Evolutionary conservation across 441 rosid genomes (phyloP), one percentile per base, ranked within the genome.

Genomic region (Eruca vesicaria): DNA sequence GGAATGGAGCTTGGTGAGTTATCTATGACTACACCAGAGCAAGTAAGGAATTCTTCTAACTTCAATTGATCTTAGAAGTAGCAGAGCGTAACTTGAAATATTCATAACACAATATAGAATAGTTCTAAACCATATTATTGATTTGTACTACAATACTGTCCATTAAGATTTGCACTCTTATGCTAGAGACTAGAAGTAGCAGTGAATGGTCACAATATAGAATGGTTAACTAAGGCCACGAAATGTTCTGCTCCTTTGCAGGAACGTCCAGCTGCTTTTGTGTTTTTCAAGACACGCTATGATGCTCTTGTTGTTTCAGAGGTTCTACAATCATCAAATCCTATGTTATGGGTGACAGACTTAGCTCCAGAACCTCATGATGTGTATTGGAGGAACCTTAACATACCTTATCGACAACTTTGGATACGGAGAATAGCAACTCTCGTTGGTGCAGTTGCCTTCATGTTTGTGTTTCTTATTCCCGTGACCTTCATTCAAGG

Each of bases 361-460:
- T 76, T 83, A 74, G 99, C 99, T 61, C 99, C 99, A 29, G 98
- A 93, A 68, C 98, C 98, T 63, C 88, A 79, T 68, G 99, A 93
- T 84, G 89, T 96, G 75, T 85, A 85, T 63, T 96, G 99, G 99
- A 84, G 87, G 83, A 96, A 90, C 82, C 93, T 96, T 64, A 85
- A 84, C 67, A 84, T 96, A 75, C 97, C 97, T n/a, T 93, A 84
- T 75, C 84, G 81, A 81, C 98, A 89, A 81, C 88, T 96, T 68
- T 96, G 99, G 99, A 76, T 96, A 66, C 92, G 99, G 29, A 90
- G 77, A 77, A 76, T 93, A 72, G 87, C 94, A 66, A 85, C 81
- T 7, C 80, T 87, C 72, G 65, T 91, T 28, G 91, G 93, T 65
- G 81, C 97, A 57, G 74, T 86, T 63, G 90, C 84, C 66, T 86